Conservation (phyloP, 2,329 filamentous ascomycete species). For the Amphichorda felina region DNA sequence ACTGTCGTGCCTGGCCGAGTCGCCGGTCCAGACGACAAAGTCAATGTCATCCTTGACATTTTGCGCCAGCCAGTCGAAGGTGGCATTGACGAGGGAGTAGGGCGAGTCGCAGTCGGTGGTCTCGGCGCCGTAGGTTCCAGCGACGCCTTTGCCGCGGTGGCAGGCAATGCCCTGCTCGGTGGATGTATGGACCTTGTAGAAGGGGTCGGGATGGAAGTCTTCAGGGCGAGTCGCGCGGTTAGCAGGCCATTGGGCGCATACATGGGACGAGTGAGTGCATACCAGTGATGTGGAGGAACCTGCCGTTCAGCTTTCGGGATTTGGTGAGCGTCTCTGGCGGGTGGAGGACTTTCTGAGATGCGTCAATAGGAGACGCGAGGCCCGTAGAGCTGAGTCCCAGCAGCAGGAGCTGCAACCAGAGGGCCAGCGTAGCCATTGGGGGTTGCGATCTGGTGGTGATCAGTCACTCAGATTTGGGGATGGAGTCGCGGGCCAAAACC, state of each 20-base stretch:
- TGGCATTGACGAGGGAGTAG: slow-evolving; percentile 68
- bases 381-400: neutral
- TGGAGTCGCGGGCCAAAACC: too few species aligned
- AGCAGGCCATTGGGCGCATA: neutral
- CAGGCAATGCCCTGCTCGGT: slow-evolving; percentile 60
- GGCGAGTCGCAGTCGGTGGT: slow-evolving; percentile 85
- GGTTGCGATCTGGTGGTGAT: neutral
- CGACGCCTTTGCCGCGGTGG: slow-evolving; percentile 64
- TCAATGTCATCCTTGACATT: slow-evolving; percentile 71
- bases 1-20: slow-evolving; percentile 81
- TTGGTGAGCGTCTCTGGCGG: slow-evolving; percentile 5
- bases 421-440: too few species aligned
- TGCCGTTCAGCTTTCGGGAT: slow-evolving; percentile 47
- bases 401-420: neutral
- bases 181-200: slow-evolving; percentile 71
- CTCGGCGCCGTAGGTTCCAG: slow-evolving; percentile 75
- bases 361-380: slow-evolving; percentile 1
- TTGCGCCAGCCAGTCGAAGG: slow-evolving; percentile 75
- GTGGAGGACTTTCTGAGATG: slow-evolving; percentile 8
- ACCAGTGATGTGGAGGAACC: slow-evolving; percentile 87
- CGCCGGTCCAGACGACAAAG: slow-evolving; percentile 88
- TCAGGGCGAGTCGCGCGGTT: too few species aligned
- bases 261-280: slow-evolving; percentile 13
- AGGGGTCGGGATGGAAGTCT: slow-evolving; percentile 89
- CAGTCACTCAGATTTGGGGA: too few species aligned